Percentiles rank a stretch among this genome's conserved stretches.
Conservation (phyloP, 1,284 basidiomycete genomes). For the Sanghuangporus weigelae region DNA sequence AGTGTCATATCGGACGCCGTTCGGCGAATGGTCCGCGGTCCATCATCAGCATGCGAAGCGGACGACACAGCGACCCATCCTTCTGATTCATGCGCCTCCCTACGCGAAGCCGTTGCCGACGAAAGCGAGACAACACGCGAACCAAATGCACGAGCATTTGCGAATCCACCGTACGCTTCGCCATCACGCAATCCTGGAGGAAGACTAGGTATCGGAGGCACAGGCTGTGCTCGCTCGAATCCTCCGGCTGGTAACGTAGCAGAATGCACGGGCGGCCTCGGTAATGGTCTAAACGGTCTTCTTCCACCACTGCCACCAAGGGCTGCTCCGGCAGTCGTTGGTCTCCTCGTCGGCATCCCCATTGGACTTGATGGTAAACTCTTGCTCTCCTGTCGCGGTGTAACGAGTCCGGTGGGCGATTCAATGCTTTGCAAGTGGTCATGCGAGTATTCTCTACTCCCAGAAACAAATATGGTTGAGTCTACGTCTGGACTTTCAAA, state of each 20-base stretch:
- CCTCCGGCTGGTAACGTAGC: neutral
- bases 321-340: neutral
- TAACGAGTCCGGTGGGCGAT: neutral
- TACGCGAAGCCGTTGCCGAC: neutral
- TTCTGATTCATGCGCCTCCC: neutral
- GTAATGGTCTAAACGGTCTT: slow-evolving; percentile 1
- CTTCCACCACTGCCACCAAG: neutral
- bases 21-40: neutral
- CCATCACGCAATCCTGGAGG: neutral
- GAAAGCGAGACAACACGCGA: neutral
- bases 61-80: neutral
- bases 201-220: slow-evolving; percentile 10
- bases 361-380: neutral
- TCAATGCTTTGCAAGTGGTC: neutral
- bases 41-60: neutral
- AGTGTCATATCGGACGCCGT: slow-evolving; percentile 1
- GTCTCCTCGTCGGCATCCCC: neutral
- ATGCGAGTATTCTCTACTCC: neutral
- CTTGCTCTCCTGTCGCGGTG: neutral
- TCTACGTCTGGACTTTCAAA: neutral
- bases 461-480: no score
- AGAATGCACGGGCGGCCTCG: neutral
- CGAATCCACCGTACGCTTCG: neutral
- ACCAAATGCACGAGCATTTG: neutral
- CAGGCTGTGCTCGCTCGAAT: neutral